Percentiles rank a stretch among this genome's conserved stretches.
These are phyloP conservation scores for Aspergillus sp. DNA, from an alignment of 2,329 filamentous ascomycete genomes.

Conservation along the genomic window DNA sequence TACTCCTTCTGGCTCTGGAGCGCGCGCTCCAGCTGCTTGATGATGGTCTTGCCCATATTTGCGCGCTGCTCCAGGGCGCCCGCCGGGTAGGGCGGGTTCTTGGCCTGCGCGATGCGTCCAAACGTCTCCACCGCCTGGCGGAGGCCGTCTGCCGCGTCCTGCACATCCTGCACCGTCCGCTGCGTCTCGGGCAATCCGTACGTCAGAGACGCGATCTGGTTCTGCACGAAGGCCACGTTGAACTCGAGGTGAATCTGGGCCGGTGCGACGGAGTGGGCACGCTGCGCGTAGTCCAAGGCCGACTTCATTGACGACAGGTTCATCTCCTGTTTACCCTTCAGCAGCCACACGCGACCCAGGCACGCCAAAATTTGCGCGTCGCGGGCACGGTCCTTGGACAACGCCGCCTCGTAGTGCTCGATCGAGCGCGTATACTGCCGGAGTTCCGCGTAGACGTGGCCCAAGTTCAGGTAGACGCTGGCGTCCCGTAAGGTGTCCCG, in stretches of 20 bases:
- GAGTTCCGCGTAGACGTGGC: conserved; percentile 87
- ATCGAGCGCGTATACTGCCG: conserved; percentile 89
- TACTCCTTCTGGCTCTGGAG: conserved; percentile 84
- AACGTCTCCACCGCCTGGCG: conserved; percentile 79
- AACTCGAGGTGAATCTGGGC: conserved; percentile 92
- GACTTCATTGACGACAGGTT: conserved; percentile 62
- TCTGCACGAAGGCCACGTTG: conserved; percentile 97
- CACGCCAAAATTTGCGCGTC: conserved; percentile 81
- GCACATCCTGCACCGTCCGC: conserved; percentile 75
- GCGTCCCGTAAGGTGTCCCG: conserved; percentile 86
- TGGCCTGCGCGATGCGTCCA: conserved; percentile 58
- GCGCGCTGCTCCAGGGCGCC: conserved; percentile 90
- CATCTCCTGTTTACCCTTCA: conserved; percentile 71
- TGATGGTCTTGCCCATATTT: conserved; percentile 95
- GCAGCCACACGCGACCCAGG: conserved; percentile 82
- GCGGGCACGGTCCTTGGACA: conserved; percentile 74
- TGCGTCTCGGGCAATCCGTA: conserved; percentile 72
- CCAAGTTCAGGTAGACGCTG: conserved; percentile 87
- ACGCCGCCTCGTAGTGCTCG: conserved; percentile 85
- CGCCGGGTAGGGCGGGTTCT: conserved; percentile 80
- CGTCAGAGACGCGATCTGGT: conserved; percentile 83
- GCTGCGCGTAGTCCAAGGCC: conserved; percentile 62
- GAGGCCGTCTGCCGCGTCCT: conserved; percentile 75
- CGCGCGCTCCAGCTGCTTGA: conserved; percentile 83
- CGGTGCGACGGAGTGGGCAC: conserved; percentile 72